Base-by-base conservation (phyloP, 2,329 filamentous ascomycete species). In the Penicillium sp. region DNA sequence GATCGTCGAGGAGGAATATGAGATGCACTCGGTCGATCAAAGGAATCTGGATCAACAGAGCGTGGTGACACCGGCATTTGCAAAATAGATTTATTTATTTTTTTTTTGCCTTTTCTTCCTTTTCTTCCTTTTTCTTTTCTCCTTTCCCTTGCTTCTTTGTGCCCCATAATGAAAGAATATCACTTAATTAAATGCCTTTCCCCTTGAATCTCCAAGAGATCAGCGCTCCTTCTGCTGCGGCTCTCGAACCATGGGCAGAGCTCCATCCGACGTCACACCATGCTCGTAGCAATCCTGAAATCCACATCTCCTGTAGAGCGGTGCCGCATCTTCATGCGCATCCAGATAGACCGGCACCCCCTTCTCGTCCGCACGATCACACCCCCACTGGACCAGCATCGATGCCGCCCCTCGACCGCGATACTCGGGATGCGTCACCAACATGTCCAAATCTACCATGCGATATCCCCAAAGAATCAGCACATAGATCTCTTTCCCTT, bases 351-450 rank as follows among this genome's bases (percentile, higher is more conserved):
- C 62, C 3, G 64, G 57, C 9, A 72, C 42, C 9, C 61, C 61
- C 24, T 62, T 57, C 43, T 54, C 57, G 43, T 63, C 61, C 4
- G 67, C 65, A 27, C 70, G 59, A 28, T 69, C 65, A 8, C 69
- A 49, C 1, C 64, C 65, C 62, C 63, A 67, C 44, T 60, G 55
- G 18, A 70, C 51, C 37, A 73, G 54, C 55, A 69, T 57, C 4
- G 56, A 55, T 5, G 65, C 70, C 3, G 69, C 69, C 1, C 68
- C 70, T 18, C 66, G 64, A 1, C 66, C 50, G 47, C 70, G 66
- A 37, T 72, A 65, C 13, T 66, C 59, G 0, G 71, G 70, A 40
- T 71, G 62, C 18, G 68, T 69, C 12, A 63, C 61, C 29, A 51
- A 44, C 49, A 49, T 51, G 37, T 53, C 51, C 37, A 53, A 39